Percentiles rank a stretch among this genome's conserved stretches.
Conservation (phyloP, 2,329 filamentous ascomycete genomes). For the Colletotrichum sp. region DNA sequence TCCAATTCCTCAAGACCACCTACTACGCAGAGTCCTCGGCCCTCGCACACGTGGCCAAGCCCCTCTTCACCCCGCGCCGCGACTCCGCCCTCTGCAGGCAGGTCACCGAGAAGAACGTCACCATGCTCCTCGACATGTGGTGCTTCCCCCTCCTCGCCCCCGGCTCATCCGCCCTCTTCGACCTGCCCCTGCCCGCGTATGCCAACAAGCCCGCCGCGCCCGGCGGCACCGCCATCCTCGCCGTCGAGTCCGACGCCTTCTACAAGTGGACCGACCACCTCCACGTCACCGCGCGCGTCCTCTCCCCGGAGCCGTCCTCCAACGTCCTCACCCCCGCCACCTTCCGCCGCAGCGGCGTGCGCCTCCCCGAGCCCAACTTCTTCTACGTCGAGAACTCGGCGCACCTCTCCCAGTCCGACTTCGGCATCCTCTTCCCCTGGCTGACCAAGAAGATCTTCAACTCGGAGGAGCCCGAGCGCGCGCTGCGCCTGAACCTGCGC, state of each 20-base stretch:
- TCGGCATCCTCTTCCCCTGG: slow-evolving; percentile 82
- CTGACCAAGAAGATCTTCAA: slow-evolving; percentile 63
- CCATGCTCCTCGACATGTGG: slow-evolving; percentile 82
- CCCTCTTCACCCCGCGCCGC: slow-evolving; percentile 65
- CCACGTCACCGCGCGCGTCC: slow-evolving; percentile 67
- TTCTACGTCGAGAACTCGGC: slow-evolving; percentile 79
- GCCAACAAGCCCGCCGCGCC: slow-evolving; percentile 52
- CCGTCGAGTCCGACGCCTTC: slow-evolving; percentile 78
- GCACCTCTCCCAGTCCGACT: slow-evolving; percentile 84
- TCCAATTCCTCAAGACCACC: slow-evolving; percentile 80
- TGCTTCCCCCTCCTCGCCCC: slow-evolving; percentile 73
- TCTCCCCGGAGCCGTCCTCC: slow-evolving; percentile 62
- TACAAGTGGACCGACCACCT: slow-evolving; percentile 80
- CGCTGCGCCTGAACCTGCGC: slow-evolving; percentile 55
- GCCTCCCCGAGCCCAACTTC: slow-evolving; percentile 63
- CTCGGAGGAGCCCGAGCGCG: slow-evolving; percentile 61
- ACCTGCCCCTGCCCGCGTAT: slow-evolving; percentile 77
- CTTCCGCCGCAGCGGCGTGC: slow-evolving; percentile 46
- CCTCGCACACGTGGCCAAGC: slow-evolving; percentile 52
- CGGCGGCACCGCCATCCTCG: slow-evolving; percentile 66
- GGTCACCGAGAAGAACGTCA: slow-evolving; percentile 69
- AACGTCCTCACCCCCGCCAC: slow-evolving; percentile 43
- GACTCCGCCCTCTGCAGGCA: slow-evolving; percentile 65
- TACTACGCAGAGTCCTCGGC: slow-evolving; percentile 66
- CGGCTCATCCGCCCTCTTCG: slow-evolving; percentile 66